Evolutionary conservation across 495 filamentous ascomycete species (phyloP), one percentile per base, ranked within the genome.

Genomic region (Trichoderma gamsii): DNA sequence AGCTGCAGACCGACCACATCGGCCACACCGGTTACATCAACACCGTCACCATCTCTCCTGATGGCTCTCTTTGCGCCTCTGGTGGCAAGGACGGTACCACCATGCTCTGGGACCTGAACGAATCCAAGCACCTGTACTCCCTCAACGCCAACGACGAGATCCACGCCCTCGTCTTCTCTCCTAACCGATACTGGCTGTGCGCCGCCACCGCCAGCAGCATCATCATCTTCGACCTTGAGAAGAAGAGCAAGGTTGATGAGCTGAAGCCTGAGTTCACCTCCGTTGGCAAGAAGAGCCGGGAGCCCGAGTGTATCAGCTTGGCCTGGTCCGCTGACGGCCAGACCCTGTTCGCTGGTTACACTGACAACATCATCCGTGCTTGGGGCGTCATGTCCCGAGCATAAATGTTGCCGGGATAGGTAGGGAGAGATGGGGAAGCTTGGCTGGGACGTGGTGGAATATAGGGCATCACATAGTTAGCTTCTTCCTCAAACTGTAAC

Each of bases 181-280:
- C 96, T 78, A 99, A 99, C 90, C 89, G 95, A 76, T 99, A 99
- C 92, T 99, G 95, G 95, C 89, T 99, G 70, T 99, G 95, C 88
- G 95, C 95, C 77, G 95, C 95, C 76, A 99, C 95, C 69, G 85
- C 90, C 77, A 91, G 86, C 84, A 90, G 86, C 86, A 98, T 99
- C 88, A 98, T 97, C 88, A 98, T 99, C 86, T 99, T 99, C 84
- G 95, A 99, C 80, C 88, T 99, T 74, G 95, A 99, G 92, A 99
- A 99, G 93, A 98, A 99, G 92, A 94, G 90, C 89, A 98, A 98
- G 89, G 95, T 99, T 72, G 95, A 99, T 75, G 95, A 98, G 88
- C 87, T 99, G 80, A 97, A 96, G 91, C 96, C 96, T 72, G 96
- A 99, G 77, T 97, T 96, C 84, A 86, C 92, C 71, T 87, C 92